Evolutionary conservation across 768 basidiomycete genomes (phyloP).

Genomic region (Boletus subparvulus): DNA sequence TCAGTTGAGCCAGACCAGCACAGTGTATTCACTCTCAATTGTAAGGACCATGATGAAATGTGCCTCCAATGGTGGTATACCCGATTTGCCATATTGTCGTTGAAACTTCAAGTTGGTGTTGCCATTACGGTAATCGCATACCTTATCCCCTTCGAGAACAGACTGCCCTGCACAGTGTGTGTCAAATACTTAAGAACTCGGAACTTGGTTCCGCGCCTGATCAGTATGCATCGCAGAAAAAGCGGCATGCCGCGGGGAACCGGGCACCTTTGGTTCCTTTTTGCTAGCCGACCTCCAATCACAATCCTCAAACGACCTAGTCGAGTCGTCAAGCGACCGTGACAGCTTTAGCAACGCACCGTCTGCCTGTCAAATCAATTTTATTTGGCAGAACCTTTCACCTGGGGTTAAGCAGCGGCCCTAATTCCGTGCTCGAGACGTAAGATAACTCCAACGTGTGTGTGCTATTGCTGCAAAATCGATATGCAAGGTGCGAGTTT

Average conservation of each 20-base stretch:
- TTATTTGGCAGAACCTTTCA: background rate
- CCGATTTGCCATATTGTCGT: background rate
- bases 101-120: constrained; percentile 11
- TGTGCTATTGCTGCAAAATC: background rate
- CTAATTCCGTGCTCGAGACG: background rate
- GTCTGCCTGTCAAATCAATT: background rate
- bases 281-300: background rate
- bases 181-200: background rate
- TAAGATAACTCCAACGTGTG: constrained; percentile 1
- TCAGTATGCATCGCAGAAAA: background rate
- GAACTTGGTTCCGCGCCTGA: background rate
- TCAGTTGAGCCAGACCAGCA: too few species aligned
- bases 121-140: constrained; percentile 9
- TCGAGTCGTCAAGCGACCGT: background rate
- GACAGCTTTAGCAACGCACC: background rate
- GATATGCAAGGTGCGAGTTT: background rate
- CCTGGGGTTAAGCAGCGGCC: background rate
- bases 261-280: too few species aligned
- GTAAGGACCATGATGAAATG: background rate
- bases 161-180: background rate
- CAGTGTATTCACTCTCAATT: background rate
- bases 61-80: background rate
- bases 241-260: background rate
- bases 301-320: background rate
- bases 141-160: background rate